Evolutionary conservation across 2,329 filamentous ascomycete genomes (phyloP).

Genomic region (Botrytis porri): DNA sequence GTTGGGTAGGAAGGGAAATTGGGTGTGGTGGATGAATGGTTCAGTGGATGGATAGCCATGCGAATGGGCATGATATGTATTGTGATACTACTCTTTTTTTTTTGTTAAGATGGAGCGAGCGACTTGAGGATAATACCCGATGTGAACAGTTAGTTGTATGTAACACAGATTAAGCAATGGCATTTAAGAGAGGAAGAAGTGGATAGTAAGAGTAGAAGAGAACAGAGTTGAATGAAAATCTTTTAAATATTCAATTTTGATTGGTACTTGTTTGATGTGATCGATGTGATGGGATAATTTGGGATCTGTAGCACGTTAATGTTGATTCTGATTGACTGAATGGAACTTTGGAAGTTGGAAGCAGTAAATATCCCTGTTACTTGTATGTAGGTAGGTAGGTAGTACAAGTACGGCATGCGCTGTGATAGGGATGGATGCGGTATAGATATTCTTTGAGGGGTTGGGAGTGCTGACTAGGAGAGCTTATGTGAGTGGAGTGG

Average conservation of each 20-base stretch:
- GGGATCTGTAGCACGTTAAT: neutral
- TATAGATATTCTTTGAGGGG: neutral
- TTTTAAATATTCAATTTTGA: neutral
- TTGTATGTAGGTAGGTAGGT: neutral
- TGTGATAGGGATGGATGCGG: too few species aligned
- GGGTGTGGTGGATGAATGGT: neutral
- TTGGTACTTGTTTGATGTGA: neutral
- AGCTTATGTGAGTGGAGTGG: too few species aligned
- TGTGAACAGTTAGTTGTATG: constrained; percentile 6
- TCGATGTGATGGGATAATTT: neutral
- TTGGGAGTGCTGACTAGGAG: too few species aligned
- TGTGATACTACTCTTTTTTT: constrained; percentile 3
- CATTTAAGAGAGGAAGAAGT: neutral
- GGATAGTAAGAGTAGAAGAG: neutral
- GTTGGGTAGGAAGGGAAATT: neutral
- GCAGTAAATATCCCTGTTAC: neutral
- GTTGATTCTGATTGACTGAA: neutral
- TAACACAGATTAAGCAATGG: constrained; percentile 3
- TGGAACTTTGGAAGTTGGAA: neutral
- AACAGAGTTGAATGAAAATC: constrained; percentile 1
- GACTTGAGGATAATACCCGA: constrained; percentile 14
- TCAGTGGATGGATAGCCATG: neutral
- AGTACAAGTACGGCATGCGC: too few species aligned
- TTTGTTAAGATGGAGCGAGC: constrained; percentile 14
- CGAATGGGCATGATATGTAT: constrained; percentile 4